Conservation (phyloP, 2,329 filamentous ascomycete genomes). For the Blastomyces parvus region DNA sequence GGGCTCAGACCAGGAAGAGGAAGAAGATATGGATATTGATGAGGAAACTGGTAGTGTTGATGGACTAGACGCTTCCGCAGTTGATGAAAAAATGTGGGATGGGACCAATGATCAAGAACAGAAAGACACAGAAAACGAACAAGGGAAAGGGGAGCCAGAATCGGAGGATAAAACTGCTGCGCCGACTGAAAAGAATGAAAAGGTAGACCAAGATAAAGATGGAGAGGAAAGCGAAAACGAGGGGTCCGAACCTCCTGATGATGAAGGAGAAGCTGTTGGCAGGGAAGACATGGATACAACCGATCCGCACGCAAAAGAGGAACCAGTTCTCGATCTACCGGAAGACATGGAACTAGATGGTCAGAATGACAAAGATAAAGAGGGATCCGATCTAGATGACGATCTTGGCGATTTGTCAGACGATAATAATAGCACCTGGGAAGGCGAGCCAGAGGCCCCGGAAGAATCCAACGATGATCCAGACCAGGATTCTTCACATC, state of each 20-base stretch:
- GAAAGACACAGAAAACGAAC: constrained; percentile 66
- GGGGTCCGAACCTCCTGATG: constrained; percentile 40
- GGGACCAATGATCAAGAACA: constrained; percentile 58
- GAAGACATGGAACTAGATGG: constrained; percentile 80
- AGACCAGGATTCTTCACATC: constrained; percentile 25
- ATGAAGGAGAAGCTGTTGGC: constrained; percentile 54
- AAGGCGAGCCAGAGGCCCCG: constrained; percentile 19
- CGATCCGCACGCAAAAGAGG: constrained; percentile 69
- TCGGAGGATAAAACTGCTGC: constrained; percentile 53
- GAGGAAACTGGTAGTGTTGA: constrained; percentile 87
- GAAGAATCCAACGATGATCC: constrained; percentile 21
- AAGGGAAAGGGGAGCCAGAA: constrained; percentile 43
- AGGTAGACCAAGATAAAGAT: constrained; percentile 45
- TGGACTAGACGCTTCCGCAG: constrained; percentile 75
- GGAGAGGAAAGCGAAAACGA: constrained; percentile 51
- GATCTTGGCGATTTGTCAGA: constrained; percentile 42
- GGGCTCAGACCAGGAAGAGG: constrained; percentile 51
- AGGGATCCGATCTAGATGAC: constrained; percentile 43
- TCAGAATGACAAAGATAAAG: constrained; percentile 46
- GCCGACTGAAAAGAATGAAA: constrained; percentile 46
- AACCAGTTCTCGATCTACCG: constrained; percentile 71
- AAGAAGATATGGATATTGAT: constrained; percentile 63
- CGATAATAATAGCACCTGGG: constrained; percentile 29
- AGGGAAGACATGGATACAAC: constrained; percentile 55
- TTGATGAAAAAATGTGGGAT: constrained; percentile 99